These are phyloP conservation scores for Botrytis paeoniae DNA, from an alignment of 2,329 filamentous ascomycete genomes.

Conservation along the genomic window DNA sequence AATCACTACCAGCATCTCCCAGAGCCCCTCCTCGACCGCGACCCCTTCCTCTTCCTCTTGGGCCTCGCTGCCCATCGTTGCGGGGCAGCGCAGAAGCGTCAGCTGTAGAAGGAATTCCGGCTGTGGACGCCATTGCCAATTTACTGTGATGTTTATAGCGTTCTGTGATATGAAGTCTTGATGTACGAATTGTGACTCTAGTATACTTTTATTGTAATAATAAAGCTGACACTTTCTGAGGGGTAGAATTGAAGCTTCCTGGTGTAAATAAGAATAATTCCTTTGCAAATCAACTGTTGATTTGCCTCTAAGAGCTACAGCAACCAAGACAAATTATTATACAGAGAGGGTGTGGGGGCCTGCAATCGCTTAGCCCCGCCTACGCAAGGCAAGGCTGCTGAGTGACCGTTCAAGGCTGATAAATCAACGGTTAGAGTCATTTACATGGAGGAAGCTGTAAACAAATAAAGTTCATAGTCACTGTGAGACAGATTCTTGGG, in stretches of 20 bases:
- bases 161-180: not conserved
- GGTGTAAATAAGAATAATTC: not conserved
- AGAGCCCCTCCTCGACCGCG: constrained; percentile 16
- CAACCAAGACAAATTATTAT: constrained; percentile 14
- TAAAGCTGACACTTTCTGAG: not conserved
- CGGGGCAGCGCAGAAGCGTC: constrained; percentile 11
- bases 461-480: not conserved
- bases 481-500: not conserved
- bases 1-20: constrained; percentile 35
- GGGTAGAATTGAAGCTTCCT: not conserved
- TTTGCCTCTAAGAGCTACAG: not conserved
- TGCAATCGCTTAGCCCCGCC: constrained; percentile 11
- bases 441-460: not conserved
- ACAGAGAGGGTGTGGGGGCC: constrained; percentile 4
- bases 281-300: not conserved
- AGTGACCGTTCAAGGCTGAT: constrained; percentile 16
- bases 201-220: not conserved
- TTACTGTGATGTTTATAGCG: not conserved
- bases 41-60: constrained; percentile 38
- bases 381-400: constrained; percentile 13
- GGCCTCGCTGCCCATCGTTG: constrained; percentile 39
- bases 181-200: not conserved
- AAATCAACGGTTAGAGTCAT: constrained; percentile 9
- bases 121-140: constrained; percentile 18
- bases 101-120: constrained; percentile 24